Conservation (phyloP, 2,329 filamentous ascomycete genomes). For the Talaromyces pinophilus region DNA sequence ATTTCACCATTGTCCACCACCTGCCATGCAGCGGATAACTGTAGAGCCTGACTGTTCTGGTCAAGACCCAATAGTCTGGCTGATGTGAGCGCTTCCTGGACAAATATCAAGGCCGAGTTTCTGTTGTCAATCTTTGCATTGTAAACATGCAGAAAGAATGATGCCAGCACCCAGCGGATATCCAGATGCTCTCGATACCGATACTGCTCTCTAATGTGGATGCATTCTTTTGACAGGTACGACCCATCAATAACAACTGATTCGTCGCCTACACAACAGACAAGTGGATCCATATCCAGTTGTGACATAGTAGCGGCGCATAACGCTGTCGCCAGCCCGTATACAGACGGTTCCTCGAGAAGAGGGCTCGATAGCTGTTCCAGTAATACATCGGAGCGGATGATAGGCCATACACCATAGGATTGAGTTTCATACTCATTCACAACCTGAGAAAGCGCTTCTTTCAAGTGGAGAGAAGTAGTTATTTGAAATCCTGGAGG, state of each 20-base stretch:
- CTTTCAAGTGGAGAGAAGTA: not conserved
- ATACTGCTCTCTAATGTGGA: constrained; percentile 28
- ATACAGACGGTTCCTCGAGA: constrained; percentile 18
- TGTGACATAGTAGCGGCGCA: constrained; percentile 38
- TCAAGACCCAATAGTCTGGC: constrained; percentile 31
- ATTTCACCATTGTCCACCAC: constrained; percentile 31
- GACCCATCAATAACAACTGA: constrained; percentile 26
- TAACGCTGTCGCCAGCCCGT: constrained; percentile 31
- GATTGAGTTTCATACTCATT: constrained; percentile 30
- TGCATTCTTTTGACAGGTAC: constrained; percentile 28
- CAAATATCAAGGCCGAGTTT: constrained; percentile 34
- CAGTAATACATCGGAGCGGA: constrained; percentile 28
- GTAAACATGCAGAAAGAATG: constrained; percentile 38
- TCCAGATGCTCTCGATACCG: constrained; percentile 27
- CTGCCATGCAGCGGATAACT: constrained; percentile 10
- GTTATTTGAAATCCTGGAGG: not conserved
- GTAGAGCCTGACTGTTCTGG: constrained; percentile 15
- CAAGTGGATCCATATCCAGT: constrained; percentile 29
- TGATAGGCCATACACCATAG: constrained; percentile 35
- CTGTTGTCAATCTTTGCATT: constrained; percentile 36
- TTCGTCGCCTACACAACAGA: constrained; percentile 9
- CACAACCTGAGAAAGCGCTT: constrained; percentile 26
- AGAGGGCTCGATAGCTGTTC: constrained; percentile 17
- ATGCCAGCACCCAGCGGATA: constrained; percentile 29
- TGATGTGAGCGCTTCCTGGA: constrained; percentile 33